Conservation (phyloP, 164 flowering plant genomes). For the Cinnamomum chago region DNA sequence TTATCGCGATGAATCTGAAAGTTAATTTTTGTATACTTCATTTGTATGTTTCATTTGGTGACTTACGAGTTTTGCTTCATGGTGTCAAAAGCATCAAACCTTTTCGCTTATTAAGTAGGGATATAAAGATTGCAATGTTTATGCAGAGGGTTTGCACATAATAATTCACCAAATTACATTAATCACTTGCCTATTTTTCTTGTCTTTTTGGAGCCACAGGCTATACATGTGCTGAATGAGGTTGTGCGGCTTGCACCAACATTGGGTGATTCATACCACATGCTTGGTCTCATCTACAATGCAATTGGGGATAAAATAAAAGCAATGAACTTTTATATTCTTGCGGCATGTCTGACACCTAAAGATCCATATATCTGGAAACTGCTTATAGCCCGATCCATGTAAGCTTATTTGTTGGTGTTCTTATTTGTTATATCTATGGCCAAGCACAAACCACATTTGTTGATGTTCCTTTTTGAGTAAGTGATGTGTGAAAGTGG, state of each 20-base stretch:
- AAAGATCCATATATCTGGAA: conserved; percentile 74
- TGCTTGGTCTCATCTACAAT: conserved; percentile 58
- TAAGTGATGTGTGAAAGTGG: neutral
- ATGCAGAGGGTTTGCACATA: neutral
- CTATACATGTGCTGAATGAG: conserved; percentile 41
- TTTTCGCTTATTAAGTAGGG: too few species aligned
- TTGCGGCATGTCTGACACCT: conserved; percentile 61
- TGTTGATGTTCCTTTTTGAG: neutral
- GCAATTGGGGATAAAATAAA: conserved; percentile 45
- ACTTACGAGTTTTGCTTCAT: too few species aligned
- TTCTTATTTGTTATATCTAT: neutral
- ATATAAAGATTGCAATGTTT: neutral
- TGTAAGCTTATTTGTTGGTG: conserved; percentile 22
- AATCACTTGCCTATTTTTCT: neutral
- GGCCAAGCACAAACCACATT: neutral
- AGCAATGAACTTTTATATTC: conserved; percentile 52
- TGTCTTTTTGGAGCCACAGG: conserved; percentile 25
- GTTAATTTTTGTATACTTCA: too few species aligned
- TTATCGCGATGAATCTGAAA: too few species aligned
- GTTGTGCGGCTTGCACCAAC: conserved; percentile 60
- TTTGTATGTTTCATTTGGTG: too few species aligned
- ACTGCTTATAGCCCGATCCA: conserved; percentile 38
- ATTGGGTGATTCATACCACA: conserved; percentile 60
- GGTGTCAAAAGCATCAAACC: too few species aligned
- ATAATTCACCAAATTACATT: neutral